Evolutionary conservation across 805 yeast species (phyloP).

Genomic region (Hanseniaspora taiwanica): DNA sequence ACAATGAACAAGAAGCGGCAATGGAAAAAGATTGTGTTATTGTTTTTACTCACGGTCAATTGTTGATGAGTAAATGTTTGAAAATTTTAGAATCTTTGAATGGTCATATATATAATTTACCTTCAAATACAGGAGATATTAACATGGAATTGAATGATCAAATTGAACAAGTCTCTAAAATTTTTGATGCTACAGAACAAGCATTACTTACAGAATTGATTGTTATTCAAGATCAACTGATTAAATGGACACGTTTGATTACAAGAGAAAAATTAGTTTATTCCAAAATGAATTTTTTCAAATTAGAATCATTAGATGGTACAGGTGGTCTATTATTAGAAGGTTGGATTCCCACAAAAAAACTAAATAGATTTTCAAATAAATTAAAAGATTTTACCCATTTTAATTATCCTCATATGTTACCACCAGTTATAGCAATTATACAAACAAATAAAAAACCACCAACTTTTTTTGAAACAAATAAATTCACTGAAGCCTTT

Average conservation of each 20-base stretch:
- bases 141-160: constrained; percentile 37
- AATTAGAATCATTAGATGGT: constrained; percentile 13
- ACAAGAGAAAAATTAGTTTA: constrained; percentile 77
- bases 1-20: constrained; percentile 36
- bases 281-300: constrained; percentile 60
- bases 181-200: constrained; percentile 48
- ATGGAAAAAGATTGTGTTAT: constrained; percentile 74
- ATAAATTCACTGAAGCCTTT: constrained; percentile 86
- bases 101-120: constrained; percentile 45
- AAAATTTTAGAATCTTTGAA: constrained; percentile 85
- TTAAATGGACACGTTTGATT: constrained; percentile 55
- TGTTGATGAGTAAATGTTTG: constrained; percentile 56
- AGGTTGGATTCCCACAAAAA: constrained; percentile 90
- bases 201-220: constrained; percentile 68
- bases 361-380: constrained; percentile 48
- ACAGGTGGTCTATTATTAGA: constrained; percentile 70
- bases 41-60: constrained; percentile 81
- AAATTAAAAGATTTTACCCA: constrained; percentile 41
- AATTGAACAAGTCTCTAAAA: constrained; percentile 44
- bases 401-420: constrained; percentile 14
- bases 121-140: too few species aligned
- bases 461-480: constrained; percentile 90
- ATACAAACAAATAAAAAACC: constrained; percentile 75
- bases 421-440: constrained; percentile 30
- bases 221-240: constrained; percentile 61